A percentile compares a stretch with the other conserved stretches of the same genome.
Conservation (phyloP, 2,329 filamentous ascomycete species). For the Dactylonectria macrodidyma region DNA sequence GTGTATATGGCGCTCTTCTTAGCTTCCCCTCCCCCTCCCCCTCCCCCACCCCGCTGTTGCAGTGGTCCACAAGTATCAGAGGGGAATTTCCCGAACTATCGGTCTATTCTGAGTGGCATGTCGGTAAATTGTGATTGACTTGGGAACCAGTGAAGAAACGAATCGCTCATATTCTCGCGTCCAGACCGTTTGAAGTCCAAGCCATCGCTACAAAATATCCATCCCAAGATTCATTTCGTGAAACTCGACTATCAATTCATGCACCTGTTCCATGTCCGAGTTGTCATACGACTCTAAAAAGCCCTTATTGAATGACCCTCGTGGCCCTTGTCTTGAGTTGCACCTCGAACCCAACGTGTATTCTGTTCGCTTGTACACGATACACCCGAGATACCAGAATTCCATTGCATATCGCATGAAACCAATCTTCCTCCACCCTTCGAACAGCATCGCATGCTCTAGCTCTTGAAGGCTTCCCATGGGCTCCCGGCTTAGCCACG, state of each 20-base stretch:
- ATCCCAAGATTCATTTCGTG: slow-evolving; percentile 11
- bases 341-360: background rate
- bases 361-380: slow-evolving; percentile 6
- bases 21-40: background rate
- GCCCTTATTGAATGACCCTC: background rate
- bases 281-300: background rate
- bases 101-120: background rate
- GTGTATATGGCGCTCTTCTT: background rate
- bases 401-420: slow-evolving; percentile 20
- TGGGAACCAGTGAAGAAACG: background rate
- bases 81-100: background rate
- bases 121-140: background rate
- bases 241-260: slow-evolving; percentile 22
- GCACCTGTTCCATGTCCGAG: slow-evolving; percentile 23
- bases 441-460: background rate
- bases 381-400: slow-evolving; percentile 15
- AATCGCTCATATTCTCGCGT: background rate
- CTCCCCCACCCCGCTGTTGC: background rate
- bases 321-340: background rate
- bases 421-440: background rate
- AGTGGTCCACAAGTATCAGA: background rate
- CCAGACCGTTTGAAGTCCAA: background rate
- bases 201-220: background rate
- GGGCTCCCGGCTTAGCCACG: slow-evolving; percentile 16
- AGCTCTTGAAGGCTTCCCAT: background rate